Conservation (phyloP, 108 stramenopile genomes). For the Skeletonema menzelii region DNA sequence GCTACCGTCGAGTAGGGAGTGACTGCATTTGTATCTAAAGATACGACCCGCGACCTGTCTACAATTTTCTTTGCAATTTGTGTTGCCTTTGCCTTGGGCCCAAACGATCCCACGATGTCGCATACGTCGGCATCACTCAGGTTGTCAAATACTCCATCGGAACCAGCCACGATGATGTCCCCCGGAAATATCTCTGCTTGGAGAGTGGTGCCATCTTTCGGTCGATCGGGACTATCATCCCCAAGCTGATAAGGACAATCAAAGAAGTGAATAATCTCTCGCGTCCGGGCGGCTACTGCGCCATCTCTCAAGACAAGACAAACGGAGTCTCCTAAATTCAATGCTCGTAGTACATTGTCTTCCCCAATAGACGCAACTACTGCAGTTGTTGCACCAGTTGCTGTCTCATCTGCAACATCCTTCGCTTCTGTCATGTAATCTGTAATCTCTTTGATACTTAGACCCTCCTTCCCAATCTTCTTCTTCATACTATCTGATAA, state of each 20-base stretch:
- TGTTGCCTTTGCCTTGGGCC: slow-evolving; percentile 26
- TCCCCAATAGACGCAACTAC: slow-evolving; percentile 77
- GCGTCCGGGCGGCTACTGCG: slow-evolving; percentile 62
- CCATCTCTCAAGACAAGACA: slow-evolving; percentile 73
- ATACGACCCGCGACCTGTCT: slow-evolving; percentile 65
- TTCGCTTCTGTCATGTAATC: slow-evolving; percentile 59
- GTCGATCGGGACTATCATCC: slow-evolving; percentile 77
- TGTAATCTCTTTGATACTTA: slow-evolving; percentile 63
- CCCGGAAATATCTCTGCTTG: slow-evolving; percentile 69
- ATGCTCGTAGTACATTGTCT: slow-evolving; percentile 69
- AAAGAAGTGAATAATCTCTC: slow-evolving; percentile 84
- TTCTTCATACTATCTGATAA: slow-evolving; percentile 71
- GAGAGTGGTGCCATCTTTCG: slow-evolving; percentile 75
- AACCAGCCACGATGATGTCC: slow-evolving; percentile 76
- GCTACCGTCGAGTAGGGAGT: slow-evolving; percentile 83
- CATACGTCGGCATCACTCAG: slow-evolving; percentile 57
- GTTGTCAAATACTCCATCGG: slow-evolving; percentile 92
- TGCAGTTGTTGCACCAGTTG: slow-evolving; percentile 86
- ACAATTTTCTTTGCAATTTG: slow-evolving; percentile 66
- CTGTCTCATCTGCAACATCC: slow-evolving; percentile 58
- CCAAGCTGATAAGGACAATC: slow-evolving; percentile 90
- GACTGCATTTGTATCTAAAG: slow-evolving; percentile 57
- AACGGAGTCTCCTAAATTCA: slow-evolving; percentile 84
- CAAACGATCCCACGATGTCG: slow-evolving; percentile 22
- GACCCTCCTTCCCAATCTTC: slow-evolving; percentile 24